Percentiles rank a stretch among this genome's conserved stretches.
phyloP scores from a whole-genome alignment of 2,329 filamentous ascomycete species.

The Fusarium graminum region DNA sequence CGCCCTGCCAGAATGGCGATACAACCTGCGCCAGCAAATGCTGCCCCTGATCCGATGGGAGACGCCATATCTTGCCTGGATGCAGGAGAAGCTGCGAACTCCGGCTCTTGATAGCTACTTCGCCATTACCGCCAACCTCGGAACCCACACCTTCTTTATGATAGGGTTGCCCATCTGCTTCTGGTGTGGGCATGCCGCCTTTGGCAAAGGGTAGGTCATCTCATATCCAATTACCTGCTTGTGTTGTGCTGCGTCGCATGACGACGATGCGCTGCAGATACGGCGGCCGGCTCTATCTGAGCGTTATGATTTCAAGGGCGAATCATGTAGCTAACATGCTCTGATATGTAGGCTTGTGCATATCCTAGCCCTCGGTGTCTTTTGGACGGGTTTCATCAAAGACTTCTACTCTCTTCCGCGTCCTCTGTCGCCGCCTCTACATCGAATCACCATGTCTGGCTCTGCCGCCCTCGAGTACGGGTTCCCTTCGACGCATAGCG shows the following conservation, averaged over 20 bases:
- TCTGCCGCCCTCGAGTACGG: slow-evolving; percentile 96
- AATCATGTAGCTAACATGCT: slow-evolving; percentile 39
- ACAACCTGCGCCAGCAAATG: slow-evolving; percentile 81
- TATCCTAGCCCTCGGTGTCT: slow-evolving; percentile 82
- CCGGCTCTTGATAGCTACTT: slow-evolving; percentile 95
- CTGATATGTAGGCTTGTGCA: slow-evolving; percentile 70
- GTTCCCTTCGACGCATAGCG: slow-evolving; percentile 96
- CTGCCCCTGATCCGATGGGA: slow-evolving; percentile 94
- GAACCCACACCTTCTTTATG: slow-evolving; percentile 99
- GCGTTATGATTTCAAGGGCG: neutral
- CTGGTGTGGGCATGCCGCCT: slow-evolving; percentile 90
- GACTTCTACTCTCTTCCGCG: slow-evolving; percentile 93
- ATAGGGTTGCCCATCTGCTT: slow-evolving; percentile 92
- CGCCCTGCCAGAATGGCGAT: slow-evolving; percentile 89
- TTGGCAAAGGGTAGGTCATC: slow-evolving; percentile 83
- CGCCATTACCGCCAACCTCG: slow-evolving; percentile 93
- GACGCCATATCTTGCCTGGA: slow-evolving; percentile 89
- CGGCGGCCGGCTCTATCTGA: neutral
- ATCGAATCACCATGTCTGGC: slow-evolving; percentile 97
- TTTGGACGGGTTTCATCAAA: slow-evolving; percentile 93
- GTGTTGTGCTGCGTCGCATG: slow-evolving; percentile 29
- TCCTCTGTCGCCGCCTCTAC: slow-evolving; percentile 89
- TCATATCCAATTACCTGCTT: slow-evolving; percentile 11
- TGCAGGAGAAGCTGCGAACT: slow-evolving; percentile 84
- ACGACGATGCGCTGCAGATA: slow-evolving; percentile 1